These are phyloP conservation scores for Saturnispora dispora DNA, from an alignment of 805 yeast species.

Conservation along the genomic window DNA sequence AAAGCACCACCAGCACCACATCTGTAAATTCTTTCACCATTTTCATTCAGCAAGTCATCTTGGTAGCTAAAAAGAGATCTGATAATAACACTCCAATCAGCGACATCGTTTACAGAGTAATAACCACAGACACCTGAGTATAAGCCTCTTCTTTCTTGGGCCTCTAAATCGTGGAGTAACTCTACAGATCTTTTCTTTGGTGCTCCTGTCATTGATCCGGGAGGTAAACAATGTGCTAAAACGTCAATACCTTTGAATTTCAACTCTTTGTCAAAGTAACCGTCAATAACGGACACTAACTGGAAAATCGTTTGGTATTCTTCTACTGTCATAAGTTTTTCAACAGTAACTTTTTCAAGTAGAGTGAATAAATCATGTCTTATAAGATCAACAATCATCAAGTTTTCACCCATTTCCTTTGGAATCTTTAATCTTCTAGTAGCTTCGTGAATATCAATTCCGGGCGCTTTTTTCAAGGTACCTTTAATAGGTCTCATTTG, in stretches of 20 bases:
- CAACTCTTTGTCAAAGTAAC: constrained; percentile 31
- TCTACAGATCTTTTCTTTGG: constrained; percentile 93
- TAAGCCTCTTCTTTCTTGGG: constrained; percentile 58
- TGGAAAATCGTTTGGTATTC: constrained; percentile 89
- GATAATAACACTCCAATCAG: constrained; percentile 95
- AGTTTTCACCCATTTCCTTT: constrained; percentile 89
- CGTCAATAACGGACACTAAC: constrained; percentile 81
- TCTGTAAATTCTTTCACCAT: constrained; percentile 45
- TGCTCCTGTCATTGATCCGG: constrained; percentile 99
- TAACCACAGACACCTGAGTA: constrained; percentile 95
- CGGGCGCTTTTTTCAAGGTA: constrained; percentile 64
- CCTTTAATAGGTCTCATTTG: constrained; percentile 96
- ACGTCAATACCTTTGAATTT: constrained; percentile 66
- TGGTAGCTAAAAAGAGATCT: constrained; percentile 68
- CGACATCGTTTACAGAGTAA: constrained; percentile 79
- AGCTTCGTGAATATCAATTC: constrained; percentile 50
- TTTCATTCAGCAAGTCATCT: constrained; percentile 30
- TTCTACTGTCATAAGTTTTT: constrained; percentile 82
- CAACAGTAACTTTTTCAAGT: constrained; percentile 55
- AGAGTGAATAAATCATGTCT: constrained; percentile 80
- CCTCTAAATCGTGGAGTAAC: constrained; percentile 54
- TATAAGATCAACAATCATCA: constrained; percentile 94
- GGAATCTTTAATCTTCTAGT: constrained; percentile 61
- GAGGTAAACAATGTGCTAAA: constrained; percentile 73
- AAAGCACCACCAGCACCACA: constrained; percentile 99